These are phyloP conservation scores for Aegilops longissima DNA, from an alignment of 176 grass and related monocot species.

Conservation along the genomic window DNA sequence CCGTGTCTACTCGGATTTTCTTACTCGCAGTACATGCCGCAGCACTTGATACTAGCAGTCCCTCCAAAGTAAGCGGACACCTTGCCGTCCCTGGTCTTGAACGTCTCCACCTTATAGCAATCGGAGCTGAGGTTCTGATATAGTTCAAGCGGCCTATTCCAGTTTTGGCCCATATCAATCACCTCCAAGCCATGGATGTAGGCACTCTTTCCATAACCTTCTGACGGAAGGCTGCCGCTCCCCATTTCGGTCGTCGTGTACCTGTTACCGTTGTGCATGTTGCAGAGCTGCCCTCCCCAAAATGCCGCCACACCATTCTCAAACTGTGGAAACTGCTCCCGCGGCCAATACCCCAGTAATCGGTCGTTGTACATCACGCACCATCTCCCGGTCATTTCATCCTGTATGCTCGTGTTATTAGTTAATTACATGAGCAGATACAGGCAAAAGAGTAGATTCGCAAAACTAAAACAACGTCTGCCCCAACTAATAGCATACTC, in stretches of 20 bases:
- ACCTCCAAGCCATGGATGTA: slow-evolving; percentile 2
- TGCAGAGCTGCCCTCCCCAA: background rate
- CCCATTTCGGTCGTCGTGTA: background rate
- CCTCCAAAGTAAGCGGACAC: background rate
- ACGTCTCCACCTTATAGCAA: background rate
- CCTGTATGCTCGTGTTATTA: background rate
- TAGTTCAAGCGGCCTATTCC: background rate
- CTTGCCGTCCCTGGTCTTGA: background rate
- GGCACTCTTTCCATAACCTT: background rate
- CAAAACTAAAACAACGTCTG: background rate
- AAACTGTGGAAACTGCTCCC: background rate
- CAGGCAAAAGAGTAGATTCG: background rate
- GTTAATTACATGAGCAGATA: background rate
- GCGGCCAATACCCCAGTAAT: background rate
- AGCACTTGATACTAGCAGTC: background rate
- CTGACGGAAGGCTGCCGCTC: background rate
- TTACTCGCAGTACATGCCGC: background rate
- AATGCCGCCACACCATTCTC: background rate
- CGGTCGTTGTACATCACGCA: background rate
- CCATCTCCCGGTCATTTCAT: background rate
- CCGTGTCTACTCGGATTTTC: background rate
- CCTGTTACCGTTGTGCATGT: background rate
- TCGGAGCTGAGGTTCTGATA: background rate
- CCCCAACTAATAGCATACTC: background rate
- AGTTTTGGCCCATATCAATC: background rate